Conservation (phyloP, 345 rosid species). For the Lepidium didymum region DNA sequence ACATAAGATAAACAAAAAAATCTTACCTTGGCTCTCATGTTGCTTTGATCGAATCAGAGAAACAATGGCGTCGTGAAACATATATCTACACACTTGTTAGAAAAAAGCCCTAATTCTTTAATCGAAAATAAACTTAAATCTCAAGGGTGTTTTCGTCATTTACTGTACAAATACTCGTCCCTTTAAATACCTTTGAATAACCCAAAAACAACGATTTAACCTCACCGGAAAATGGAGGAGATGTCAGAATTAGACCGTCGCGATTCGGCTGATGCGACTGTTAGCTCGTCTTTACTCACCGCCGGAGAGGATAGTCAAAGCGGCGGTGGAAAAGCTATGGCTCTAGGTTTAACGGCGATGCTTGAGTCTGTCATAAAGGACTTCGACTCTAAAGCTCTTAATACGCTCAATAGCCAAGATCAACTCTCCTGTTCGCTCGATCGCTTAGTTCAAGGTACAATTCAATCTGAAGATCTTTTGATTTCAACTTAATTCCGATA, state of each 20-base stretch:
- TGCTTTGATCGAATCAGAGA: background rate
- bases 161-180: background rate
- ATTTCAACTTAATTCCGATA: background rate
- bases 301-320: background rate
- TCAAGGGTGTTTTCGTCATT: conserved; percentile 14
- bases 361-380: conserved; percentile 49
- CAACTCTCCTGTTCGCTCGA: conserved; percentile 53
- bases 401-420: conserved; percentile 54
- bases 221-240: conserved; percentile 26
- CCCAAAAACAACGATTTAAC: too few relatives aligned
- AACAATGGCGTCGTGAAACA: background rate
- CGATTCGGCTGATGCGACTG: background rate
- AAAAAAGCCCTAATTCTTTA: background rate
- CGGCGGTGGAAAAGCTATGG: conserved; percentile 41
- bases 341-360: conserved; percentile 51
- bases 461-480: background rate
- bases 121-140: background rate
- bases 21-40: conserved; percentile 18
- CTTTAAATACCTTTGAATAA: background rate
- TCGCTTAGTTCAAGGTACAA: conserved; percentile 62
- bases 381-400: conserved; percentile 58
- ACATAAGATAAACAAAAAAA: too few relatives aligned
- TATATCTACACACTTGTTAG: background rate
- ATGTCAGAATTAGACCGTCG: background rate
- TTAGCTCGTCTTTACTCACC: background rate